Conservation (phyloP, 1,284 basidiomycete species). For the Anthracocystis setariae region DNA sequence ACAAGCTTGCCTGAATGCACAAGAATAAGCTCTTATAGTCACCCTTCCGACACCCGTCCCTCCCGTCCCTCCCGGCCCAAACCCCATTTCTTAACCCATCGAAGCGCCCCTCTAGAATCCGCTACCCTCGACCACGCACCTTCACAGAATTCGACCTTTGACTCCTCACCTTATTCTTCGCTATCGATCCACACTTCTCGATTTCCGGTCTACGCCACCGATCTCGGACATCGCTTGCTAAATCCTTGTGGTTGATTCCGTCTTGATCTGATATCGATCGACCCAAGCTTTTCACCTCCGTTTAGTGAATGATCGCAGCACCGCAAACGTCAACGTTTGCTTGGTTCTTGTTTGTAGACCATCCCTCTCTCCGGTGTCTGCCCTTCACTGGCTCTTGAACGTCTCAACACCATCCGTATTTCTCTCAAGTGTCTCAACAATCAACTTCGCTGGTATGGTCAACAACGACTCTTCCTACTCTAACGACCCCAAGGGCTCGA, state of each 20-base stretch:
- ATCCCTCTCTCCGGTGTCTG: conserved; percentile 32
- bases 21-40: background rate
- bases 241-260: too few relatives aligned
- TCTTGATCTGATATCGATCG: too few relatives aligned
- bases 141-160: too few relatives aligned
- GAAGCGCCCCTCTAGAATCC: too few relatives aligned
- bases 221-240: too few relatives aligned
- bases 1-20: background rate
- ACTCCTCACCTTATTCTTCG: too few relatives aligned
- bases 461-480: conserved; percentile 22
- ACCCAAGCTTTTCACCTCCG: background rate
- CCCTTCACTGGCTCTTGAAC: conserved; percentile 34
- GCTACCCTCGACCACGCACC: too few relatives aligned
- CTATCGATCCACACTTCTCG: too few relatives aligned
- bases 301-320: conserved; percentile 43
- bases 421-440: background rate
- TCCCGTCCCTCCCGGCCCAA: background rate
- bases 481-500: conserved; percentile 22
- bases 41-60: too few relatives aligned
- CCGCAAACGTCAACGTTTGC: conserved; percentile 43
- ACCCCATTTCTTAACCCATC: too few relatives aligned
- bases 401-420: background rate
- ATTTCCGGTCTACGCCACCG: too few relatives aligned
- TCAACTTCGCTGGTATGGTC: conserved; percentile 12
- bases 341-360: conserved; percentile 26